Evolutionary conservation across 1,139 yeast genomes (phyloP).

Genomic region (Taphrina populina): DNA sequence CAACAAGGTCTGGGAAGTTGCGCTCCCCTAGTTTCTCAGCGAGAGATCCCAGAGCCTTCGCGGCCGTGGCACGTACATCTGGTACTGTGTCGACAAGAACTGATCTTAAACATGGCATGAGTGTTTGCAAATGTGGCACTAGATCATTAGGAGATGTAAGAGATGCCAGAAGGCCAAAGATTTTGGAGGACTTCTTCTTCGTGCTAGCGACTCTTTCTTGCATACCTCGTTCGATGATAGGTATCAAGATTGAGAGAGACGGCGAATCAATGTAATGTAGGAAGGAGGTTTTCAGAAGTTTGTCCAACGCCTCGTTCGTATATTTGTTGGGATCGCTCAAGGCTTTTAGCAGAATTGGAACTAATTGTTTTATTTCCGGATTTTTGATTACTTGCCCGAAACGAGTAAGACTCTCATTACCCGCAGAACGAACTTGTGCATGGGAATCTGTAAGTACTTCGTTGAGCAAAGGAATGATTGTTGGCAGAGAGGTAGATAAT

Average conservation of each 20-base stretch:
- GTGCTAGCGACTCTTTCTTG: slow-evolving; percentile 87
- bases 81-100: slow-evolving; percentile 99
- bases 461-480: slow-evolving; percentile 92
- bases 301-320: slow-evolving; percentile 85
- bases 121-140: slow-evolving; percentile 71
- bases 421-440: slow-evolving; percentile 94
- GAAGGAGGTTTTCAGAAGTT: slow-evolving; percentile 83
- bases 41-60: slow-evolving; percentile 92
- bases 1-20: slow-evolving; percentile 87
- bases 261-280: slow-evolving; percentile 98
- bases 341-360: slow-evolving; percentile 85
- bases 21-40: slow-evolving; percentile 97
- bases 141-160: slow-evolving; percentile 85
- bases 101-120: slow-evolving; percentile 77
- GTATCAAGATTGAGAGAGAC: slow-evolving; percentile 84
- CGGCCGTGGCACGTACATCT: slow-evolving; percentile 93
- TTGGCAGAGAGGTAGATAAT: slow-evolving; percentile 80
- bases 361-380: slow-evolving; percentile 90
- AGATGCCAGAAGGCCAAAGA: slow-evolving; percentile 97
- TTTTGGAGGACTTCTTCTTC: slow-evolving; percentile 92
- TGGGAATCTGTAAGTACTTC: slow-evolving; percentile 93
- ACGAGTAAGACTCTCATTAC: slow-evolving; percentile 79
- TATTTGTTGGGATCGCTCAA: slow-evolving; percentile 92
- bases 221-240: slow-evolving; percentile 94
- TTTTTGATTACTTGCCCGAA: slow-evolving; percentile 97